Evolutionary conservation across 2,329 filamentous ascomycete species (phyloP), one percentile per base, ranked within the genome.

Genomic region (Sporothrix globosa): DNA sequence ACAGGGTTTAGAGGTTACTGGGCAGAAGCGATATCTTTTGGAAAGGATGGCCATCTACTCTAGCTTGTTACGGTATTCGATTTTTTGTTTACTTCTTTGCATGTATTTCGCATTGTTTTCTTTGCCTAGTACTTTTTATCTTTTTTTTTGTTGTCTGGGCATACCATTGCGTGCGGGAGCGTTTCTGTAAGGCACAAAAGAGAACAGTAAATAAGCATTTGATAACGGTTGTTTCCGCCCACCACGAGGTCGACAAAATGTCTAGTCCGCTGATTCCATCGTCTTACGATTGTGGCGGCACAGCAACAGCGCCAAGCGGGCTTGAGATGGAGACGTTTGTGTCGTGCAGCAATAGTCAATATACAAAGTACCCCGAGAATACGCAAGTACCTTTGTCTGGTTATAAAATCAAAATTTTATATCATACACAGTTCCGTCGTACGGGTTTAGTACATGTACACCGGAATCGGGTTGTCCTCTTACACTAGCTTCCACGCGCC

Each of bases 401-500:
- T 2, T 34, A 34, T 34, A 34, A 7, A 9, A 34, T 21, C 19
- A 44, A 24, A 44, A 27, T 21, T 19, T n/a, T 52, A 69, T n/a
- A 34, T 34, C 21, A 46, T 69, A 30, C 27, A 11, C 46, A 24
- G 13, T 10, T 48, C 9, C 30, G 21, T 56, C 14, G 5, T 19
- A 56, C 24, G 39, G 21, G 4, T 63, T 24, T 9, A 44, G 3
- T 2, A 44, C 56, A 41, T 27, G 30, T 41, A 41, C 56, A 27
- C 19, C 10, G 34, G 17, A 46, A 44, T 44, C 41, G 10, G 41
- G 10, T 14, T 14, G 2, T 10, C 41, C 11, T 44, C 2, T 14
- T 78, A 87, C 54, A 84, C 79, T 78, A 96, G 79, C 75, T 84
- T 88, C 92, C 92, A 96, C 39, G 82, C 79, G 0, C 86, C 90